Percentiles rank a stretch among this genome's conserved stretches.
phyloP scores from a whole-genome alignment of 192 early-diverging fungal species.

The Podila minutissima region DNA sequence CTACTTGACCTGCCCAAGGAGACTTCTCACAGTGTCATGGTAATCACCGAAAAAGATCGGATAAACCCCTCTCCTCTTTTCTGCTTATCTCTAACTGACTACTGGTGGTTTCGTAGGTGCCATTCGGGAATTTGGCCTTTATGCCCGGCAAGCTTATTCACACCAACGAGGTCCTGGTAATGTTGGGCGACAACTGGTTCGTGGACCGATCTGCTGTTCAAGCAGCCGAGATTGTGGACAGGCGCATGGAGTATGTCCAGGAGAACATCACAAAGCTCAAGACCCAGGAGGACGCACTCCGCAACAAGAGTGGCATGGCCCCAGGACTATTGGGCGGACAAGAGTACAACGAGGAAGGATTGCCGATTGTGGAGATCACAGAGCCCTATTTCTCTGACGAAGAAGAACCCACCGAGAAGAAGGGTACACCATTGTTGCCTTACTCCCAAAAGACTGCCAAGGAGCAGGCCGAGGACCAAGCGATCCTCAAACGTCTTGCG shows the following conservation, averaged over 20 bases:
- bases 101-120: conserved; percentile 62
- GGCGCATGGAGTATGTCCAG: conserved; percentile 67
- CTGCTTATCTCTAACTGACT: conserved; percentile 3
- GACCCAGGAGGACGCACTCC: conserved; percentile 58
- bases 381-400: conserved; percentile 65
- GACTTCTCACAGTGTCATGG: conserved; percentile 64
- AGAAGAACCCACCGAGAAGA: conserved; percentile 40
- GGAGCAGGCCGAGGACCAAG: conserved; percentile 67
- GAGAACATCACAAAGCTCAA: conserved; percentile 59
- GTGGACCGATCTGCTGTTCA: conserved; percentile 81
- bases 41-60: conserved; percentile 9
- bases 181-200: conserved; percentile 96
- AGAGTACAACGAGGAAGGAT: conserved; percentile 79
- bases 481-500: conserved; percentile 63
- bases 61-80: not conserved
- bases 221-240: conserved; percentile 75
- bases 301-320: conserved; percentile 37
- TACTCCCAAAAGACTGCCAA: conserved; percentile 56
- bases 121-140: conserved; percentile 88
- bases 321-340: conserved; percentile 43
- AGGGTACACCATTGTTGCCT: conserved; percentile 34
- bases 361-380: conserved; percentile 79
- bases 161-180: conserved; percentile 91
- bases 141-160: conserved; percentile 87
- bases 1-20: conserved; percentile 58